Base-by-base conservation (phyloP, 805 yeast genomes). In the Kuraishia borneana region DNA sequence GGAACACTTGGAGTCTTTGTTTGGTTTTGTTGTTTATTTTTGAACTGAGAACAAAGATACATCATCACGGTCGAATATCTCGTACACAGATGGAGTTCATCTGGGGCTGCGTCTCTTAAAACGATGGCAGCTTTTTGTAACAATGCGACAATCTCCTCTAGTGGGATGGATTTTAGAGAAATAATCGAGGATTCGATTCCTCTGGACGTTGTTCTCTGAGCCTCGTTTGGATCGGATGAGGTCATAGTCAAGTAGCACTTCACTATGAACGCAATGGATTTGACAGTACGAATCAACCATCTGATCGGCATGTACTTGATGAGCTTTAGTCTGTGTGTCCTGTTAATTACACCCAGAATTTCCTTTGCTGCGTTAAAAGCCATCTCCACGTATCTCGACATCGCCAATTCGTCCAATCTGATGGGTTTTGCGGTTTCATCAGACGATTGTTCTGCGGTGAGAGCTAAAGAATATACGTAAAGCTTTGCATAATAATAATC, bases 181-280 rank as follows among this genome's bases (percentile, higher is more conserved):
- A 32, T 21, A 26, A 32, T 18, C 12, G 30, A 29, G 5, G 34
- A 31, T 20, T 21, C 18, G 29, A 21, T 8, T 9, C 29, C 29
- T 9, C 29, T 9, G 16, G 29, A 6, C 29, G 29, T 6, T 9
- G 9, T 10, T 21, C n/a, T n/a, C 23, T 10, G 23, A 7, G 23
- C 23, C 9, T 21, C 10, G 23, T 21, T 25, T 13, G 12, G n/a
- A 12, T 28, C 18, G 8, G 30, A 8, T 7, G 33, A 34, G 9
- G 82, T 72, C 20, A 81, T 59, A 0, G 84, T 78, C 42, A 80
- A 51, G 47, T 83, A 76, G 48, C 94, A 83, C 55, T 88, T 89
- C 10, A 89, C 92, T 35, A 89, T 69, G 51, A 87, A 88, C 2
- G 95, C 92, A 9, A 85, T 85, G 0, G 96, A 83, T 45, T 89